phyloP scores from a whole-genome alignment of 1,284 basidiomycete species.

The Cronartium quercuum region DNA sequence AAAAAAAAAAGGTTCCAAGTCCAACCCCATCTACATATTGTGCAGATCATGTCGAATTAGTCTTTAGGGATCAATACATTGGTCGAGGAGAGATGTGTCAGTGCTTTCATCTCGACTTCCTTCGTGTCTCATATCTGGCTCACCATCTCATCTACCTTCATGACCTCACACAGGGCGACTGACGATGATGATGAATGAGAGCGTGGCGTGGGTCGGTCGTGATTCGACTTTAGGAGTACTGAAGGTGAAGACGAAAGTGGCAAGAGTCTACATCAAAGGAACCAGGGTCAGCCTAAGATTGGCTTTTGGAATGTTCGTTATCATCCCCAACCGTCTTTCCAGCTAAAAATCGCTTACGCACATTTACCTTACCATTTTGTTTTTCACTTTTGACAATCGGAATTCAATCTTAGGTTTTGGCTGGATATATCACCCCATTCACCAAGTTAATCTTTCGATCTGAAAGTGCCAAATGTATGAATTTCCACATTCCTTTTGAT shows the following conservation, averaged over 20 bases:
- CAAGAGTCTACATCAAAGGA: slow-evolving; percentile 32
- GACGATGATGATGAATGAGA: slow-evolving; percentile 27
- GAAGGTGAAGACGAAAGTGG: slow-evolving; percentile 35
- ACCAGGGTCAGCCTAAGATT: slow-evolving; percentile 27
- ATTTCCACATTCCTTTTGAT: background rate
- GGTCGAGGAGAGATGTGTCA: slow-evolving; percentile 84
- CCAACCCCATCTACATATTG: slow-evolving; percentile 55
- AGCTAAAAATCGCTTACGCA: background rate
- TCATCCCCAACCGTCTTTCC: background rate
- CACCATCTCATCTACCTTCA: slow-evolving; percentile 56
- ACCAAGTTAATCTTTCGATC: slow-evolving; percentile 88
- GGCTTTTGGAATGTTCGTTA: slow-evolving; percentile 29
- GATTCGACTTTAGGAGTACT: slow-evolving; percentile 23
- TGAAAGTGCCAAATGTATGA: slow-evolving; percentile 67
- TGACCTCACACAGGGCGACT: slow-evolving; percentile 54
- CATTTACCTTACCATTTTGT: slow-evolving; percentile 41
- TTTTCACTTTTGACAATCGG: slow-evolving; percentile 14
- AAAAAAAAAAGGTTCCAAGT: background rate
- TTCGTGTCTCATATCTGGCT: slow-evolving; percentile 54
- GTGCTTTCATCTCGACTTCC: slow-evolving; percentile 67
- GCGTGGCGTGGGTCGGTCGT: slow-evolving; percentile 35
- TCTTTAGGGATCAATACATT: slow-evolving; percentile 84
- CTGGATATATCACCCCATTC: slow-evolving; percentile 70
- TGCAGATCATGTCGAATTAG: slow-evolving; percentile 77
- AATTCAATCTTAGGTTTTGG: slow-evolving; percentile 58